These are phyloP conservation scores for Phytophthora agathidicida DNA, from an alignment of 352 stramenopile genomes.

Conservation along the genomic window DNA sequence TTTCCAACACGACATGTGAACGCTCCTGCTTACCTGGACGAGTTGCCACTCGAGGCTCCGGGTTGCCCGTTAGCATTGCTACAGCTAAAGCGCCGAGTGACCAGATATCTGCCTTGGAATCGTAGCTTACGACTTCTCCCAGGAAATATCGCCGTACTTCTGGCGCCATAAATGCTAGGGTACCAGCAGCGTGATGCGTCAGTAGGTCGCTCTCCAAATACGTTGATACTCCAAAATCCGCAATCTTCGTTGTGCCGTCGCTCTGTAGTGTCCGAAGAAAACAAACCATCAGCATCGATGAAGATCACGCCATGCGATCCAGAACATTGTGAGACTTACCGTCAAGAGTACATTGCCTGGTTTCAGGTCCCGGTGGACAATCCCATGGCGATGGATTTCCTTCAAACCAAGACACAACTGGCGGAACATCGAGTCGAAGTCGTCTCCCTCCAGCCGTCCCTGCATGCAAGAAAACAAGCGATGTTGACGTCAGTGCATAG, in stretches of 20 bases:
- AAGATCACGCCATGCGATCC: not conserved
- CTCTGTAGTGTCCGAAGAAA: conserved; percentile 34
- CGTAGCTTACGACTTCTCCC: conserved; percentile 71
- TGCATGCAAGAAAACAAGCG: conserved; percentile 23
- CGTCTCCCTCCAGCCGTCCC: conserved; percentile 44
- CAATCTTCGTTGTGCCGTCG: conserved; percentile 73
- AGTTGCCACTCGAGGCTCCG: conserved; percentile 71
- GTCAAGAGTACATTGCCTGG: conserved; percentile 78
- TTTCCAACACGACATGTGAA: not conserved
- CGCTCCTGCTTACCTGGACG: conserved; percentile 45
- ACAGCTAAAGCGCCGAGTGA: conserved; percentile 78
- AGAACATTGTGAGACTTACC: conserved; percentile 30
- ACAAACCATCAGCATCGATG: not conserved
- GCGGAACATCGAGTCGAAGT: conserved; percentile 66
- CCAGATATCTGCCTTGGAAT: conserved; percentile 77
- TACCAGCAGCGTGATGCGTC: conserved; percentile 77
- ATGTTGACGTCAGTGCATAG: not conserved
- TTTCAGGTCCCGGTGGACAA: conserved; percentile 84
- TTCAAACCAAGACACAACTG: conserved; percentile 72
- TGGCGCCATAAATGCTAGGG: conserved; percentile 82
- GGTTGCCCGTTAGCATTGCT: conserved; percentile 69
- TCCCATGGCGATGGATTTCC: conserved; percentile 68
- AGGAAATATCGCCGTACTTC: conserved; percentile 81
- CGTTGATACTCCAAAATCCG: conserved; percentile 86
- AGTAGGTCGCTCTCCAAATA: conserved; percentile 74